Base-by-base conservation (phyloP, 139 green algal genomes). In the Coccomyxa sp. region DNA sequence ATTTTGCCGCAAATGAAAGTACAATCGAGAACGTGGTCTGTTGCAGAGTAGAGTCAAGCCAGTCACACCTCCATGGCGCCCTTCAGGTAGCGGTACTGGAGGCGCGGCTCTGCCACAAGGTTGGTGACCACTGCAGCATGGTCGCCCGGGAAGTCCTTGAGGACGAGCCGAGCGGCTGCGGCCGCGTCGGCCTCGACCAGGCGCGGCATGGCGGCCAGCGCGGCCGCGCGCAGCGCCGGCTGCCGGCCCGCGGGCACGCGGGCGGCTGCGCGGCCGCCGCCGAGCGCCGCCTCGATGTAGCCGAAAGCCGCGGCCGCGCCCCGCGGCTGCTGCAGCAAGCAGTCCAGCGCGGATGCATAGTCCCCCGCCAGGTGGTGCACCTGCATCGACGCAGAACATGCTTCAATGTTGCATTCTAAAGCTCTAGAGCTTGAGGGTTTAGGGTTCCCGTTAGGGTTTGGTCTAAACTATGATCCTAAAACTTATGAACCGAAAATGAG, bases 81-180 rank as follows among this genome's bases (percentile, higher is more conserved):
- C 32, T 74, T 79, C 71, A 87, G 76, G 79, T 84, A 87, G 38
- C 66, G 75, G 82, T 88, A 92, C 71, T 92, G 89, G 66, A 85
- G 79, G 45, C 88, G 76, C 0, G 88, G 85, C 30, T 81, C n/a
- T 27, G 38, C 23, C 30, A 21, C 21, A 16, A 92, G 76, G 27
- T 27, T 17, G 10, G 57, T 9, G 84, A 92, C 78, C 28, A 90
- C 79, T 0, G 30, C 79, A 18, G 76, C 28, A 67, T 92, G 89
- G 28, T 87, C 82, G 30, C 77, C 51, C 1, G 83, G 88, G 28
- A 89, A 86, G 81, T 81, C 85, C 16, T 86, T 76, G 32, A 90
- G 67, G 15, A 90, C 77, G 25, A 87, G 80, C 13, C 32, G 23
- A 23, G 84, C 84, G 25, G 81, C 63, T 28, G 79, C 63, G 7